Evolutionary conservation across 2,329 filamentous ascomycete species (phyloP), one percentile per base, ranked within the genome.

Genomic region (Botrytis hyacinthi): DNA sequence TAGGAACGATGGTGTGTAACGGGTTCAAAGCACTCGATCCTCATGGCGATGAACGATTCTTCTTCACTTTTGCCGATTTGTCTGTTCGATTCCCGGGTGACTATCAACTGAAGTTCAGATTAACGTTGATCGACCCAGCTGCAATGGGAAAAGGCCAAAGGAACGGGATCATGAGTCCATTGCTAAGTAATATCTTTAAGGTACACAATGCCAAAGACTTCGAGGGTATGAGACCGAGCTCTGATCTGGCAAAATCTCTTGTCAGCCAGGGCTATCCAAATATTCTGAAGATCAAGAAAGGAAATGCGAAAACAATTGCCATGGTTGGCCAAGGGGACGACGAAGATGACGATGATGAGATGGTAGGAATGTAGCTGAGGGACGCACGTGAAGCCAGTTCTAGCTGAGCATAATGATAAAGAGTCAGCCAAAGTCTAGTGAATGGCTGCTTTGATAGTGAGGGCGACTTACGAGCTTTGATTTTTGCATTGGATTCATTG

Each of bases 151-250:
- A 59, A 42, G 59, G 44, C 26, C 3, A 61, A 48, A 18, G 89
- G 88, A 42, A 82, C 81, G 63, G 84, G 82, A 70, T 87, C 85
- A 22, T 87, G 86, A 35, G 85, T 89, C 26, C 81, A 84, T n/a
- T 85, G 84, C 14, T 84, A 84, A 32, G 84, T 83, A 26, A 86
- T 90, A 84, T 90, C n/a, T 95, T 96, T 79, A 90, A 88, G 20
- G 93, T 95, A 12, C 95, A 92, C 81, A 94, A 91, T 61, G 93
- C 93, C 61, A 96, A 95, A 80, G 93, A 95, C 80, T 96, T 96
- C 74, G 92, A 92, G 0, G 93, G 93, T 9, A 96, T 96, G 93
- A 86, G 90, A 73, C 90, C 92, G 1, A 94, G 92, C 81, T 94
- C 92, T 40, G 85, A 87, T 29, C 83, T 96, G 54, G 93, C 93